A percentile compares a stretch with the other conserved stretches of the same genome.
Conservation (phyloP, 441 rosid genomes). For the Manihot esculenta region DNA sequence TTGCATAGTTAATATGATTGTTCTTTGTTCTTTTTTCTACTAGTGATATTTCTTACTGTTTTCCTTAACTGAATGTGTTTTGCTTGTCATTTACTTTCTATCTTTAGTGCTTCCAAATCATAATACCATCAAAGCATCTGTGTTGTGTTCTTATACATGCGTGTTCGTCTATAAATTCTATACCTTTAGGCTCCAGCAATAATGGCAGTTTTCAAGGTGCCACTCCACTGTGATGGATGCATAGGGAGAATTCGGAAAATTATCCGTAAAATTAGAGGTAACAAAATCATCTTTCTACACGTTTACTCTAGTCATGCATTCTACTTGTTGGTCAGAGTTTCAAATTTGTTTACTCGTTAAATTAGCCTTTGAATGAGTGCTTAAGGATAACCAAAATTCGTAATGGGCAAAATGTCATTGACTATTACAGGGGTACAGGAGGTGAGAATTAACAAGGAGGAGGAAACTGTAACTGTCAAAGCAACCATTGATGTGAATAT, state of each 20-base stretch:
- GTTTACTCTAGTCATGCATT: neutral
- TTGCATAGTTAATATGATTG: neutral
- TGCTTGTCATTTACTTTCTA: neutral
- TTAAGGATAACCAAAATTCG: neutral
- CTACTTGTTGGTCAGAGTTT: neutral
- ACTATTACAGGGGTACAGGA: neutral
- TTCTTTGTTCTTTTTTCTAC: conserved; percentile 22
- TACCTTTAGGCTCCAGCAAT: neutral
- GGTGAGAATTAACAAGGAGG: neutral
- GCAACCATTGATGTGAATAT: neutral
- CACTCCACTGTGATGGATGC: neutral
- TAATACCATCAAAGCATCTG: neutral
- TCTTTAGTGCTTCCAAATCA: neutral
- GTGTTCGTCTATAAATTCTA: neutral
- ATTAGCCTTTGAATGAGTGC: neutral
- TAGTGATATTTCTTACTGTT: neutral
- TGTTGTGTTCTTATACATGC: neutral
- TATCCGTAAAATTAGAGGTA: neutral
- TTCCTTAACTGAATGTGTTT: neutral
- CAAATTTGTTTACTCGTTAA: neutral
- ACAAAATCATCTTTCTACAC: no score
- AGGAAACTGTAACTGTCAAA: conserved; percentile 4
- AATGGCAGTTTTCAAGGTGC: conserved; percentile 1
- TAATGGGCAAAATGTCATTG: neutral
- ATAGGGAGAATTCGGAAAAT: neutral